Evolutionary conservation across 805 yeast species (phyloP).

Genomic region (Candida pseudoglaebosa): DNA sequence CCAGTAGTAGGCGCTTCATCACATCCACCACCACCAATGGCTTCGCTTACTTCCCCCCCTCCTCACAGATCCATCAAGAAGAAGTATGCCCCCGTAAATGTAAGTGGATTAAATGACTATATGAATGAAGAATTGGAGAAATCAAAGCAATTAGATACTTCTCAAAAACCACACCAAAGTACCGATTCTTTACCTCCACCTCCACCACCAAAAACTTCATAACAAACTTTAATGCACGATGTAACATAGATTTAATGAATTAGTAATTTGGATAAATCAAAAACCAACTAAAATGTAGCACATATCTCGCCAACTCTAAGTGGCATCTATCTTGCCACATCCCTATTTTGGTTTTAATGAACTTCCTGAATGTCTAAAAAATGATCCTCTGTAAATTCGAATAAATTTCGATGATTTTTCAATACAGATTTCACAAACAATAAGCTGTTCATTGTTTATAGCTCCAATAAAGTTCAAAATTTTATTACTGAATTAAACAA

Average conservation of each 20-base stretch:
- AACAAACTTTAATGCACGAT: neutral
- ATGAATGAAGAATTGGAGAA: constrained; percentile 43
- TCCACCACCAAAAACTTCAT: constrained; percentile 20
- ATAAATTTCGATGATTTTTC: too few species aligned
- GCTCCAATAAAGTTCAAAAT: too few species aligned
- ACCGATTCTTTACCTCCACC: constrained; percentile 25
- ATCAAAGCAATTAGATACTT: constrained; percentile 33
- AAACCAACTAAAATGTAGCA: too few species aligned
- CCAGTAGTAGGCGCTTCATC: constrained; percentile 11
- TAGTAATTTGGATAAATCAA: too few species aligned
- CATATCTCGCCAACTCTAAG: too few species aligned
- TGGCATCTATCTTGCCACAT: too few species aligned
- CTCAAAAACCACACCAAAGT: constrained; percentile 6
- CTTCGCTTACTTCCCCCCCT: constrained; percentile 13
- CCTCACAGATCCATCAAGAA: constrained; percentile 18
- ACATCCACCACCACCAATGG: constrained; percentile 9
- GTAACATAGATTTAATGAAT: neutral
- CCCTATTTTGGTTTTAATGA: too few species aligned
- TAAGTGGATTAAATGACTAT: constrained; percentile 30
- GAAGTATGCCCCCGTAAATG: constrained; percentile 19
- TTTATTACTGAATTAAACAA: too few species aligned
- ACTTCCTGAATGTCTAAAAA: too few species aligned
- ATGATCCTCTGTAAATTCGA: too few species aligned
- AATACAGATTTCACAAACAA: too few species aligned
- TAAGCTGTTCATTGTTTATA: too few species aligned